Percentiles rank a stretch among this genome's conserved stretches.
Conservation (phyloP, 1,284 basidiomycete genomes). For the Termitomyces sp. region DNA sequence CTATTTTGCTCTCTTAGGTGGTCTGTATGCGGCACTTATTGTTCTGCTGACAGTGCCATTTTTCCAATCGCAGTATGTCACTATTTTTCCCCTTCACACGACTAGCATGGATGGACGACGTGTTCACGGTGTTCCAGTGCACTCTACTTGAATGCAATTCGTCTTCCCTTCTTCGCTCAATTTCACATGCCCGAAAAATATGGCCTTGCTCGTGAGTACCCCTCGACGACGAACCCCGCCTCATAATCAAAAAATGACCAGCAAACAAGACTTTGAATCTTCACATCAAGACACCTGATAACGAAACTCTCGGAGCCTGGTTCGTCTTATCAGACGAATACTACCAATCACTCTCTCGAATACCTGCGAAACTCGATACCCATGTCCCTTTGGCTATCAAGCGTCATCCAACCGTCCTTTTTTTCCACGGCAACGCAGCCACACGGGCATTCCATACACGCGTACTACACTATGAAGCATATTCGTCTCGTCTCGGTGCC, state of each 20-base stretch:
- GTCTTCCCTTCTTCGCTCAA: slow-evolving; percentile 58
- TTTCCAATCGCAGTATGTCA: slow-evolving; percentile 70
- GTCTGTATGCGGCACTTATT: slow-evolving; percentile 51
- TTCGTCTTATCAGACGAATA: slow-evolving; percentile 74
- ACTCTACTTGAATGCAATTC: slow-evolving; percentile 65
- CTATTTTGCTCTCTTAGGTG: slow-evolving; percentile 37
- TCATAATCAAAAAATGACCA: slow-evolving; percentile 21
- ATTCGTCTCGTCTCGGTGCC: slow-evolving; percentile 56
- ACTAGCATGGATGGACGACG: not conserved
- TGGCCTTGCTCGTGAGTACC: slow-evolving; percentile 73
- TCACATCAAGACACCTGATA: slow-evolving; percentile 68
- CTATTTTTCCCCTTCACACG: slow-evolving; percentile 17
- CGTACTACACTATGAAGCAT: slow-evolving; percentile 55
- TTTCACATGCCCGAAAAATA: slow-evolving; percentile 70
- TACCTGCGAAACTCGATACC: slow-evolving; percentile 29
- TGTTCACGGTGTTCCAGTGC: slow-evolving; percentile 23
- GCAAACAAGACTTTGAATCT: slow-evolving; percentile 80
- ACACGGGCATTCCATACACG: slow-evolving; percentile 68
- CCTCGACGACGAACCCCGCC: not conserved
- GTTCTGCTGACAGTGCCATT: slow-evolving; percentile 54
- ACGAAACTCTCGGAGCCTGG: slow-evolving; percentile 83
- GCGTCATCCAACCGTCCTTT: slow-evolving; percentile 72
- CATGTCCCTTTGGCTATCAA: slow-evolving; percentile 47
- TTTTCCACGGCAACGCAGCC: slow-evolving; percentile 87
- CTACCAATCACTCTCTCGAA: slow-evolving; percentile 46